Conservation (phyloP, 805 yeast genomes). For the Lipomyces yamanashiensis region DNA sequence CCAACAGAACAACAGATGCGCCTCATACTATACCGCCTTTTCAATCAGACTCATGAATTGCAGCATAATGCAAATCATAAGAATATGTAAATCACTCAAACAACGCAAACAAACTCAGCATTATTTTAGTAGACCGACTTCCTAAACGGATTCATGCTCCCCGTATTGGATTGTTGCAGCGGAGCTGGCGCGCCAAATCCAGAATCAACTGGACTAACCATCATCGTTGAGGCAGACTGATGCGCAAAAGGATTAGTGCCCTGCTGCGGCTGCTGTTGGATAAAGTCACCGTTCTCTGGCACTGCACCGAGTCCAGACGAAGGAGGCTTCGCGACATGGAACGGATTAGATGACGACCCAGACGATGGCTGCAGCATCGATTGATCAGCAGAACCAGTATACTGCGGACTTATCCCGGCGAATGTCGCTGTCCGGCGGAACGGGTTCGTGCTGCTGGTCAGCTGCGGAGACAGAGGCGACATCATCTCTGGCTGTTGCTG, state of each 20-base stretch:
- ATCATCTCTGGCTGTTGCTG: slow-evolving; percentile 10
- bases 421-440: slow-evolving; percentile 29
- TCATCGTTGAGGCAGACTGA: not conserved
- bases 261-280: slow-evolving; percentile 1
- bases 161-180: slow-evolving; percentile 1
- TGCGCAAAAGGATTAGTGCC: slow-evolving; percentile 11
- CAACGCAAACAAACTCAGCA: not conserved
- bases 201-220: not conserved
- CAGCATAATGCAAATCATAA: too few species aligned
- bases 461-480: slow-evolving; percentile 19
- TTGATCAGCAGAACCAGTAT: slow-evolving; percentile 10
- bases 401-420: slow-evolving; percentile 30
- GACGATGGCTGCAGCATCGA: not conserved
- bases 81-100: not conserved
- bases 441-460: slow-evolving; percentile 33
- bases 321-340: slow-evolving; percentile 19
- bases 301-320: slow-evolving; percentile 20
- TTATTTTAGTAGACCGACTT: not conserved
- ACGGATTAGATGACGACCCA: slow-evolving; percentile 23
- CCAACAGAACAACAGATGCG: too few species aligned
- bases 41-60: too few species aligned
- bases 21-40: too few species aligned
- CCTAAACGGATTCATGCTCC: slow-evolving; percentile 27
- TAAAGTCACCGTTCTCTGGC: slow-evolving; percentile 18
- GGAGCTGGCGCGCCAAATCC: slow-evolving; percentile 3